Base-by-base conservation (phyloP, 495 filamentous ascomycete genomes). In the Penicillium robsamsonii region DNA sequence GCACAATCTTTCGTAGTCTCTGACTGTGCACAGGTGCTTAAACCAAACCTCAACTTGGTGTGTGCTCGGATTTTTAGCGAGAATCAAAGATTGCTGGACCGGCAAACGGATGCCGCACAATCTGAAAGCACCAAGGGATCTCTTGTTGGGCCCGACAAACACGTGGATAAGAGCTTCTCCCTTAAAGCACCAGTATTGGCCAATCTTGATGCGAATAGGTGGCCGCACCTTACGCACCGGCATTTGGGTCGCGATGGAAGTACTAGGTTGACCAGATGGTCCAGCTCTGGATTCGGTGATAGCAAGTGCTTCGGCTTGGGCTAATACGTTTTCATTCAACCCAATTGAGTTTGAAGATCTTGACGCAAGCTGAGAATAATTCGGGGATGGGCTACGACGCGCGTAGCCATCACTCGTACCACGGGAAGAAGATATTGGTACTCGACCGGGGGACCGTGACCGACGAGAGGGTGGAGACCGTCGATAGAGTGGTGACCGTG, bases 11-110 rank as follows among this genome's bases (percentile, higher is more conserved):
- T 67, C 18, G 72, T 70, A 81, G 33, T 76, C 68, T 27, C 64
- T 61, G 9, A 63, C 52, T 9, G 66, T 76, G 58, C 62, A 79
- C 3, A 71, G 44, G 50, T 73, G 49, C 46, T 64, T 67, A 58
- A 78, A 81, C 69, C 75, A 77, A 52, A 77, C 60, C 38, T 70
- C 62, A 41, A 73, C 15, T 5, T 37, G 4, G 61, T 17, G 1
- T 13, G 17, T 25, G 11, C 18, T 13, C 1, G 17, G 11, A 5
- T 30, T 47, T 38, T 56, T 58, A 12, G 42, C 24, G 0, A 29
- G 9, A 1, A 25, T 13, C 40, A 81, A 56, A 20, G 70, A 61
- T 7, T 18, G 25, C 49, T 58, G 63, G 10, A 52, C 53, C 0
- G 24, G 5, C 15, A 0, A 18, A 10, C 37, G 52, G 13, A 77